These are phyloP conservation scores for Penicillium sp. DNA, from an alignment of 2,329 filamentous ascomycete species.

Conservation along the genomic window DNA sequence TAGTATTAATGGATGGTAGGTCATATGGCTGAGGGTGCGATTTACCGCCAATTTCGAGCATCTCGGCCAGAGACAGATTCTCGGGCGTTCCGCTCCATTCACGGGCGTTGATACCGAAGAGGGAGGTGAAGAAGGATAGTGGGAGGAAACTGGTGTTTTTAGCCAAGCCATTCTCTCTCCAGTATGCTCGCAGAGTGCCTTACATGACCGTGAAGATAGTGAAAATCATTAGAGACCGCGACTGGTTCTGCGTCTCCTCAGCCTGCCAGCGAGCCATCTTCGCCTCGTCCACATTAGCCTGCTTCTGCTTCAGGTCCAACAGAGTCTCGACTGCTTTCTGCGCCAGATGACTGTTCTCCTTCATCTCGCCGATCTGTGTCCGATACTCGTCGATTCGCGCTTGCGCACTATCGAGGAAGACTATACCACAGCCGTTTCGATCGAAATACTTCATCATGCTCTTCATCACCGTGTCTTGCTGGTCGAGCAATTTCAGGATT, in stretches of 20 bases:
- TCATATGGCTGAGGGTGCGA: background rate
- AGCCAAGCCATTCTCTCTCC: background rate
- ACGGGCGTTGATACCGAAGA: constrained; percentile 66
- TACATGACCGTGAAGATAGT: constrained; percentile 65
- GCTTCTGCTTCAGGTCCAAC: constrained; percentile 67
- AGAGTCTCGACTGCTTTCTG: constrained; percentile 66
- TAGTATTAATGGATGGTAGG: background rate
- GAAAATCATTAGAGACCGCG: constrained; percentile 60
- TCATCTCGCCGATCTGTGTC: constrained; percentile 59
- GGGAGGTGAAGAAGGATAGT: constrained; percentile 64
- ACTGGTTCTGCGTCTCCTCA: constrained; percentile 63
- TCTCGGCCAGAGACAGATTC: constrained; percentile 37
- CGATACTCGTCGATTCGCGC: constrained; percentile 58
- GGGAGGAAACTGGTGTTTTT: constrained; percentile 53
- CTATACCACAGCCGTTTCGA: constrained; percentile 45
- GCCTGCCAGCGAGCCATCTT: constrained; percentile 64
- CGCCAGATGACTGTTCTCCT: constrained; percentile 58
- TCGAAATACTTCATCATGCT: constrained; percentile 39
- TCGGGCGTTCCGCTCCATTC: constrained; percentile 57
- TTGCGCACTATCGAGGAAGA: constrained; percentile 57
- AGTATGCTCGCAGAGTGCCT: constrained; percentile 4
- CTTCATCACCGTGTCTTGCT: constrained; percentile 55
- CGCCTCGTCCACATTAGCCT: constrained; percentile 67
- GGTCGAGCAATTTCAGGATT: constrained; percentile 59
- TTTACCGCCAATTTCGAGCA: constrained; percentile 34